Evolutionary conservation across 192 early-diverging fungal genomes (phyloP).

Genomic region (Coemansia sp.): DNA sequence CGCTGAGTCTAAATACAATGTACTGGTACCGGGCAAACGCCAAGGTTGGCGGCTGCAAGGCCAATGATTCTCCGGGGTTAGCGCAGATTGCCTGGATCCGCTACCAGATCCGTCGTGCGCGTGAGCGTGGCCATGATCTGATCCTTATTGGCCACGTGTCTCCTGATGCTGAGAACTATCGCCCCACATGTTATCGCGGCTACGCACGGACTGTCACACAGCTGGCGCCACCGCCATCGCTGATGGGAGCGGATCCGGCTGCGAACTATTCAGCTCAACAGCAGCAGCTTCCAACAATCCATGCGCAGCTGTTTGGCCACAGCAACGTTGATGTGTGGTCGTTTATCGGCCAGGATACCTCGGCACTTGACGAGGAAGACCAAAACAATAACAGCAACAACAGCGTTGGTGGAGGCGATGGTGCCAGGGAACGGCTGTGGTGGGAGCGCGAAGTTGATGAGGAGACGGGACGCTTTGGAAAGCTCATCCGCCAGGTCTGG

Average conservation of each 20-base stretch:
- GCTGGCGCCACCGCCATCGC: constrained; percentile 19
- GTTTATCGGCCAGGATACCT: constrained; percentile 54
- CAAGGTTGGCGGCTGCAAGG: constrained; percentile 64
- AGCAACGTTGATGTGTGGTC: constrained; percentile 72
- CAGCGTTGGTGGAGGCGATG: neutral
- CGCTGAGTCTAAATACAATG: constrained; percentile 69
- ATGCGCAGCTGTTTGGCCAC: constrained; percentile 74
- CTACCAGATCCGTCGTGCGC: constrained; percentile 56
- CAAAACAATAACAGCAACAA: neutral
- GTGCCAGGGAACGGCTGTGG: constrained; percentile 22
- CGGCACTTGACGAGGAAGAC: constrained; percentile 5
- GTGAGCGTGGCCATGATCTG: constrained; percentile 51
- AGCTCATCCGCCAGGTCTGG: constrained; percentile 41
- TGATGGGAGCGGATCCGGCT: neutral
- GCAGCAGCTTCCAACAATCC: constrained; percentile 1
- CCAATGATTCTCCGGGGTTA: constrained; percentile 59
- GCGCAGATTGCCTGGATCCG: constrained; percentile 71
- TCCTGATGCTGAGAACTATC: constrained; percentile 59
- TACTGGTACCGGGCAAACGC: constrained; percentile 74
- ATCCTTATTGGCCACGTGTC: constrained; percentile 70
- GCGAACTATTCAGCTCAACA: neutral
- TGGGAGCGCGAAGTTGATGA: constrained; percentile 45
- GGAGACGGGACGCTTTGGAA: constrained; percentile 38
- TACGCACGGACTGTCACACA: constrained; percentile 56
- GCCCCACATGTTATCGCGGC: constrained; percentile 50